These are phyloP conservation scores for Flaveria robusta DNA, from an alignment of 129 eudicot species.

Conservation along the genomic window DNA sequence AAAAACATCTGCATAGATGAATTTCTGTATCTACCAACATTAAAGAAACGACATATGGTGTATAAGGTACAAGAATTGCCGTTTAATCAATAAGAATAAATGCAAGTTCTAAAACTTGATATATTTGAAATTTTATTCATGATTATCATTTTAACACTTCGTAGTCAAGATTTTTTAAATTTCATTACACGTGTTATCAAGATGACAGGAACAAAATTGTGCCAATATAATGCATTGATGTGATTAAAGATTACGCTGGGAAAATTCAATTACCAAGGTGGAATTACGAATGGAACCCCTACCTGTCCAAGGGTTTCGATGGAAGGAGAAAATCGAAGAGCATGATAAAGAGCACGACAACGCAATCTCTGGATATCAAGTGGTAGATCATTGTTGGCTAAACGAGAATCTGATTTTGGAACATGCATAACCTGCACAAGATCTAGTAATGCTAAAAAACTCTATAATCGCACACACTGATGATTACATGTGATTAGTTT, in stretches of 20 bases:
- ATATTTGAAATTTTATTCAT: background rate
- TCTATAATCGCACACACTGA: background rate
- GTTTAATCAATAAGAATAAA: background rate
- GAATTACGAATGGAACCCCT: conserved; percentile 15
- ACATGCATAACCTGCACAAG: conserved; percentile 82
- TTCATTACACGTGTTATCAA: background rate
- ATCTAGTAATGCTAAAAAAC: conserved; percentile 4
- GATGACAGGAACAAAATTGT: background rate
- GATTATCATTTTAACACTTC: conserved; percentile 25
- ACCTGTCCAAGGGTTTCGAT: conserved; percentile 92
- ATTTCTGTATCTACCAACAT: background rate
- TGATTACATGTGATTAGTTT: background rate
- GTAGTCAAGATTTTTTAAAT: background rate
- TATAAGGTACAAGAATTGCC: background rate
- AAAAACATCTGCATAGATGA: background rate
- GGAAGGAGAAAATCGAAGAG: conserved; percentile 78
- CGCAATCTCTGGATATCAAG: conserved; percentile 90
- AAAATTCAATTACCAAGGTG: conserved; percentile 20
- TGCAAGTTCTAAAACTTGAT: conserved; percentile 18
- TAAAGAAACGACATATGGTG: conserved; percentile 1
- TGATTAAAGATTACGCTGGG: conserved; percentile 1
- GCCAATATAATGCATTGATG: conserved; percentile 9
- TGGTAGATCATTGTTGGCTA: conserved; percentile 93
- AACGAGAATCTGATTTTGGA: conserved; percentile 92
- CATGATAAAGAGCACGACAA: conserved; percentile 86